These are phyloP conservation scores for Omphalotus olearius DNA, from an alignment of 1,284 basidiomycete species.

Conservation along the genomic window DNA sequence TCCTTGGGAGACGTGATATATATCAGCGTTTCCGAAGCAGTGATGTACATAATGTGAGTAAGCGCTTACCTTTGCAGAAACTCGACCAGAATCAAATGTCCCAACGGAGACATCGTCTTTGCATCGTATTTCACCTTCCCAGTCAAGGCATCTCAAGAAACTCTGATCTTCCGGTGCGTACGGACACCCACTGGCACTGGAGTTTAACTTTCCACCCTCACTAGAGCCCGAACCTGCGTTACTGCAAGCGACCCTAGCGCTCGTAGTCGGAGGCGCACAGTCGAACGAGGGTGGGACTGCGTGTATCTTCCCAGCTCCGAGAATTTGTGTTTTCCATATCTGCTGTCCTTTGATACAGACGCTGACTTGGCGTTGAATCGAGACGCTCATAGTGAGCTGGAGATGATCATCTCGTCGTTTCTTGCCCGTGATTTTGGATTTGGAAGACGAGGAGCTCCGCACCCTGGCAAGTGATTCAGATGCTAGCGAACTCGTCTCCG, in stretches of 20 bases:
- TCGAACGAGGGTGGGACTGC: constrained; percentile 14
- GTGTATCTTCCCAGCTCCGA: constrained; percentile 12
- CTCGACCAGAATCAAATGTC: not conserved
- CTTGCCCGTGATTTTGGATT: no score
- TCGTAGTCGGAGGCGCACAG: no score
- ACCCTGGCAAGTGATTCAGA: no score
- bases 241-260: not conserved
- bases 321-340: constrained; percentile 7
- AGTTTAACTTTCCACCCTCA: no score
- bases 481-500: no score
- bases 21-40: not conserved
- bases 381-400: constrained; percentile 7
- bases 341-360: constrained; percentile 9
- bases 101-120: not conserved
- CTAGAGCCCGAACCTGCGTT: no score
- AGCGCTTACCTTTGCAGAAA: not conserved
- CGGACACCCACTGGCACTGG: not conserved
- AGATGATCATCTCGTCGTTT: no score
- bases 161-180: no score
- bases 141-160: constrained; percentile 1
- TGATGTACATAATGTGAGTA: not conserved
- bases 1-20: not conserved
- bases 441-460: no score
- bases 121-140: constrained; percentile 2
- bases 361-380: constrained; percentile 14